Conservation (phyloP, 371 early-diverging fungal species). For the Mucor lusitanicus region DNA sequence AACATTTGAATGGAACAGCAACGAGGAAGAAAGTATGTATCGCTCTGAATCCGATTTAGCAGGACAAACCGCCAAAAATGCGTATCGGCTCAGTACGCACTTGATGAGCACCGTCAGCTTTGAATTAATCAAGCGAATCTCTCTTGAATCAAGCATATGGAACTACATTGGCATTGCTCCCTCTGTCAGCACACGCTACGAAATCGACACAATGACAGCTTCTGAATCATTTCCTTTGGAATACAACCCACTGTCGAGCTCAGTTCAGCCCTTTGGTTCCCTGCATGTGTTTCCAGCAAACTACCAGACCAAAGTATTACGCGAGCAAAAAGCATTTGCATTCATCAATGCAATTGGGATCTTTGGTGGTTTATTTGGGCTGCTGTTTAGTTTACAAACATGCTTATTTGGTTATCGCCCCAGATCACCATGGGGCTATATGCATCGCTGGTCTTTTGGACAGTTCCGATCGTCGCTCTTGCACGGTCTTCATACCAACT, state of each 20-base stretch:
- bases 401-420: slow-evolving; percentile 24
- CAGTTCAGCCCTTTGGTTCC: slow-evolving; percentile 14
- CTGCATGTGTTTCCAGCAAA: slow-evolving; percentile 14
- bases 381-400: slow-evolving; percentile 20
- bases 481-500: slow-evolving; percentile 16
- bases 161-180: slow-evolving; percentile 25
- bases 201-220: slow-evolving; percentile 13
- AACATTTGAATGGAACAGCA: background rate
- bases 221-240: slow-evolving; percentile 10
- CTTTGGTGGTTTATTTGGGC: slow-evolving; percentile 20
- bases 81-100: slow-evolving; percentile 1
- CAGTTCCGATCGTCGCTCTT: slow-evolving; percentile 19
- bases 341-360: slow-evolving; percentile 26
- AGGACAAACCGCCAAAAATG: background rate
- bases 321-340: slow-evolving; percentile 20
- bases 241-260: background rate
- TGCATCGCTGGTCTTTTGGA: slow-evolving; percentile 31
- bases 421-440: slow-evolving; percentile 26
- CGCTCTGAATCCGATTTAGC: background rate
- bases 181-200: slow-evolving; percentile 1
- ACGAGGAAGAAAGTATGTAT: background rate
- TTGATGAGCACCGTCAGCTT: slow-evolving; percentile 11
- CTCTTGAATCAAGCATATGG: slow-evolving; percentile 12
- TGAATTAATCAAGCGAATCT: slow-evolving; percentile 10
- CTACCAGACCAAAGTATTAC: slow-evolving; percentile 9